Evolutionary conservation across 768 basidiomycete genomes (phyloP).

Genomic region (Brasilioporus rufonigricans): DNA sequence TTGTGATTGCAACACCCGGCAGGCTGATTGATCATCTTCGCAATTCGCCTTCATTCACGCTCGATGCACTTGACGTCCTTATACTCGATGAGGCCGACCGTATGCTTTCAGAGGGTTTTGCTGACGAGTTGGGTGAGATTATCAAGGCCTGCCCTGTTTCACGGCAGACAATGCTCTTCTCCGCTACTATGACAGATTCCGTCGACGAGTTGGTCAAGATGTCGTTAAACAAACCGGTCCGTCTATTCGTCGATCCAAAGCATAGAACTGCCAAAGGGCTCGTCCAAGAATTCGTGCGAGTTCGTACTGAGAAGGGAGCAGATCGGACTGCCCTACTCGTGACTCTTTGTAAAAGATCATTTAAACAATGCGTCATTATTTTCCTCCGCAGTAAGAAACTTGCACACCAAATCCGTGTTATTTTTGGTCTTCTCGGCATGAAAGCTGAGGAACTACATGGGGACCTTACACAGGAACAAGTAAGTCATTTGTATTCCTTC

Average conservation of each 20-base stretch:
- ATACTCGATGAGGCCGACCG: constrained; percentile 98
- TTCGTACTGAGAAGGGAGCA: constrained; percentile 73
- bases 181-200: constrained; percentile 97
- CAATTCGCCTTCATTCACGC: constrained; percentile 89
- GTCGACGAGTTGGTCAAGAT: constrained; percentile 92
- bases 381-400: constrained; percentile 97
- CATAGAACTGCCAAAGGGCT: constrained; percentile 81
- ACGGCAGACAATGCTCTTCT: constrained; percentile 98
- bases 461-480: constrained; percentile 95
- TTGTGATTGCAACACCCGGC: constrained; percentile 95
- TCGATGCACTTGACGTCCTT: constrained; percentile 90
- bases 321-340: constrained; percentile 77
- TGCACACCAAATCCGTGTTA: constrained; percentile 94
- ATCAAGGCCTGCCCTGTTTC: constrained; percentile 84
- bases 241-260: constrained; percentile 95
- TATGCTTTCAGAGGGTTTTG: constrained; percentile 94
- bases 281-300: constrained; percentile 92
- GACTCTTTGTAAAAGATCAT: constrained; percentile 84
- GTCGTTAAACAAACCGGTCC: constrained; percentile 88
- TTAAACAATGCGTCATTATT: constrained; percentile 80
- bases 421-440: constrained; percentile 87
- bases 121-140: constrained; percentile 92
- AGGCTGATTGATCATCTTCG: constrained; percentile 96
- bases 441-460: constrained; percentile 93
- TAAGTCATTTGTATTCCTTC: constrained; percentile 28